Evolutionary conservation across 2,329 filamentous ascomycete genomes (phyloP), one percentile per base, ranked within the genome.

Genomic region (Colletotrichum coccodes): DNA sequence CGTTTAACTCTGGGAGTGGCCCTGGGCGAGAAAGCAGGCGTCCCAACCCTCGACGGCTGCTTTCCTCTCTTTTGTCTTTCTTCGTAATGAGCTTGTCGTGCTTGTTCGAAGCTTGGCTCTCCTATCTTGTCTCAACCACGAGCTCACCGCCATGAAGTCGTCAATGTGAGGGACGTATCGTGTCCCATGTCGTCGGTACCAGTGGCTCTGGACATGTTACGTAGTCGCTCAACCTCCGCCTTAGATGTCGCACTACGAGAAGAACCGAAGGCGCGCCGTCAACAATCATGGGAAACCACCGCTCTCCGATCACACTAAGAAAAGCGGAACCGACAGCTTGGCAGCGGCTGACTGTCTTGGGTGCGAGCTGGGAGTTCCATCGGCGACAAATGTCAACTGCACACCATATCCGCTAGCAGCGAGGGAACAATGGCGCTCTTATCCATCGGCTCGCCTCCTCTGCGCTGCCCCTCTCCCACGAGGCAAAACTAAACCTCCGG

Each of bases 1-100:
- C 46, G 60, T 68, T 54, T 52, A 62, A 62, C 50, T 36, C 12
- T 62, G 21, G 32, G 28, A 56, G 2, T 21, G 36, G 53, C 34
- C 34, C 36, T 4, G 47, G 28, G 47, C 30, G 50, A 38, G 34
- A 21, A 34, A 56, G 53, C 53, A 23, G 53, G 36, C 53, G 44
- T 21, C n/a, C 26, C 28, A 21, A 18, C 54, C 46, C 54, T 21
- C n/a, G 52, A 44, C 44, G 46, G 54, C 4, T 30, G 0, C 3
- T 26, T 3, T 6, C 40, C 8, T 36, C 32, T 23, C 26, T 34
- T 28, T 54, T 61, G 34, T 6, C 26, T 9, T 21, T 23, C 8
- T 26, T 18, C 40, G 21, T 40, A 36, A 61, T 18, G 18, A 47
- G 18, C 40, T 59, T 36, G 28, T 58, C 6, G n/a, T 32, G 26